These are phyloP conservation scores for Penicillium flavigenum DNA, from an alignment of 495 filamentous ascomycete genomes.

Conservation along the genomic window DNA sequence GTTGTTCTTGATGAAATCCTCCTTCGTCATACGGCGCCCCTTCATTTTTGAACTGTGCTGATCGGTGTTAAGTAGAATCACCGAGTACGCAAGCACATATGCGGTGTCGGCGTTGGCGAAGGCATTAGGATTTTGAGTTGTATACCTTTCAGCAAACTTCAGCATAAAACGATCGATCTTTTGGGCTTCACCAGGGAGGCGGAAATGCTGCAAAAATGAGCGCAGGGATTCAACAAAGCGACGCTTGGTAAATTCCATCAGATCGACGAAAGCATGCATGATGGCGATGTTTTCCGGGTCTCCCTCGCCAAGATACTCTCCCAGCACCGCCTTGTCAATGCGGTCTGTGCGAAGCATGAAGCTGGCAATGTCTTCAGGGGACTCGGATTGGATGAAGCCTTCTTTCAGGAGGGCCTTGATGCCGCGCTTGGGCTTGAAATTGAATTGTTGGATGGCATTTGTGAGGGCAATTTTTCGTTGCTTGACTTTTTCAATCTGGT, in stretches of 20 bases:
- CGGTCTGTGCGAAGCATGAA: constrained; percentile 75
- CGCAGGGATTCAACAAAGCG: constrained; percentile 92
- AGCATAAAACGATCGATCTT: constrained; percentile 99
- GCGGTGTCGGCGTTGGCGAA: constrained; percentile 98
- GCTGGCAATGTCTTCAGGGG: constrained; percentile 76
- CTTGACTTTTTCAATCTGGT: constrained; percentile 88
- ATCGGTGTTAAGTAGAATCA: constrained; percentile 96
- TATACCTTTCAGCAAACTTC: constrained; percentile 96
- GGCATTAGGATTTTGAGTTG: constrained; percentile 90
- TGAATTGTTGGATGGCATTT: constrained; percentile 89
- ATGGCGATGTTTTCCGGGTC: constrained; percentile 89
- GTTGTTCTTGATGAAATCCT: constrained; percentile 99
- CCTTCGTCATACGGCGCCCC: constrained; percentile 79
- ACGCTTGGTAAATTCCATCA: constrained; percentile 90
- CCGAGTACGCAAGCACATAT: constrained; percentile 93
- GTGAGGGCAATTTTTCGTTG: constrained; percentile 87
- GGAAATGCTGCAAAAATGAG: constrained; percentile 91
- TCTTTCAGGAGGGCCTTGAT: constrained; percentile 79
- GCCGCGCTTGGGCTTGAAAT: constrained; percentile 95
- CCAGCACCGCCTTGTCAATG: constrained; percentile 86
- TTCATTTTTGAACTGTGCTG: constrained; percentile 87
- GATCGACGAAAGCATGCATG: constrained; percentile 97
- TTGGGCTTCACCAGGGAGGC: constrained; percentile 92
- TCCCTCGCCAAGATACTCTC: constrained; percentile 93
- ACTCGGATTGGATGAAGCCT: constrained; percentile 77